phyloP scores from a whole-genome alignment of 2,329 filamentous ascomycete species.

The Epichloe brachyelytri region DNA sequence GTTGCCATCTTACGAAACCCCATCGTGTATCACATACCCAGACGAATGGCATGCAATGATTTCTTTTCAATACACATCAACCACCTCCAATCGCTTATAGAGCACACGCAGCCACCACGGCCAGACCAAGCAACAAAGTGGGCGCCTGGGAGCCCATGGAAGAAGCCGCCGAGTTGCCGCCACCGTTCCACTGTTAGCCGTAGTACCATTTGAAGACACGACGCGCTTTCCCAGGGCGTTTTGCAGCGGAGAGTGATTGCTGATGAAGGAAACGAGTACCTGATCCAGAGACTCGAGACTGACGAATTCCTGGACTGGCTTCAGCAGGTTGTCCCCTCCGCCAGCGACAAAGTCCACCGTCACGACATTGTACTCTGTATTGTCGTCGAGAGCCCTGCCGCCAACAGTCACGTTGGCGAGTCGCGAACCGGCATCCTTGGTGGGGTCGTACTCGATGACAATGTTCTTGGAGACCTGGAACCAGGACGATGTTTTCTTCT shows the following conservation, averaged over 20 bases:
- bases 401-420: slow-evolving; percentile 40
- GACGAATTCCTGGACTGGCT: slow-evolving; percentile 23
- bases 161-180: background rate
- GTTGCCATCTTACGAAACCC: too few species aligned
- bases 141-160: background rate
- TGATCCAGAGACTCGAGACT: slow-evolving; percentile 41
- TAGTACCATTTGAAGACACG: slow-evolving; percentile 5
- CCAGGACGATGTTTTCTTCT: slow-evolving; percentile 40
- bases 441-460: slow-evolving; percentile 43
- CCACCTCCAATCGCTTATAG: background rate
- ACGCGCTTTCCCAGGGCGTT: slow-evolving; percentile 32
- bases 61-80: too few species aligned
- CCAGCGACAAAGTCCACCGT: slow-evolving; percentile 51
- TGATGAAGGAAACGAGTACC: slow-evolving; percentile 38
- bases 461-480: slow-evolving; percentile 48
- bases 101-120: background rate
- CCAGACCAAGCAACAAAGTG: background rate
- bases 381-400: slow-evolving; percentile 32
- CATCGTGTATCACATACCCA: too few species aligned
- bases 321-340: slow-evolving; percentile 50
- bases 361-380: slow-evolving; percentile 39
- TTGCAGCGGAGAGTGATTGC: slow-evolving; percentile 33
- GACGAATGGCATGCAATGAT: too few species aligned
- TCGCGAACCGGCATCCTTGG: slow-evolving; percentile 32
- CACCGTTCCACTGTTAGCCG: background rate